Evolutionary conservation across 1,139 yeast species (phyloP).

Genomic region (Wickerhamiella infanticola): DNA sequence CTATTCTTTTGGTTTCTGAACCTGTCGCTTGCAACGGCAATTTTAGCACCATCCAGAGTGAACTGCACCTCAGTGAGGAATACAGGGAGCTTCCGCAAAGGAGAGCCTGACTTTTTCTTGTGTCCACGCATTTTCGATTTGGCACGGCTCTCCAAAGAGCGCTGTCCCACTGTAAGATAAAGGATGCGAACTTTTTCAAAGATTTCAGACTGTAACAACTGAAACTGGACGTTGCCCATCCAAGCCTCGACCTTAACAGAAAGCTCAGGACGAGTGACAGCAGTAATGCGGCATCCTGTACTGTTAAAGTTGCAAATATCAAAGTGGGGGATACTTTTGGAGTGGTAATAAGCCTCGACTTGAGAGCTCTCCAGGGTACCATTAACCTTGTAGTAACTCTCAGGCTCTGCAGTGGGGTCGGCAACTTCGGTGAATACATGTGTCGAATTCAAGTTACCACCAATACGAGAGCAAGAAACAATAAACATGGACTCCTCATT

Average conservation of each 20-base stretch:
- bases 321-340: conserved; percentile 7
- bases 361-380: conserved; percentile 7
- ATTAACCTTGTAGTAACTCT: conserved; percentile 7
- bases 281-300: conserved; percentile 6
- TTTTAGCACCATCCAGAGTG: conserved; percentile 18
- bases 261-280: conserved; percentile 11
- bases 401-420: neutral
- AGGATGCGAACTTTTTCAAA: conserved; percentile 14
- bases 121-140: neutral
- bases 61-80: conserved; percentile 21
- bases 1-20: conserved; percentile 13
- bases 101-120: neutral
- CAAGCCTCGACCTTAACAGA: conserved; percentile 8
- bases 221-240: conserved; percentile 9
- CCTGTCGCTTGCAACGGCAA: conserved; percentile 18
- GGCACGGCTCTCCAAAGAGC: conserved; percentile 2
- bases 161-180: conserved; percentile 4
- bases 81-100: conserved; percentile 20
- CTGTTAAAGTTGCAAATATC: conserved; percentile 7
- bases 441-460: conserved; percentile 5
- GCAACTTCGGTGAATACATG: conserved; percentile 5
- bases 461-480: conserved; percentile 13
- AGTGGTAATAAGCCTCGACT: conserved; percentile 11
- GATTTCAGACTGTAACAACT: conserved; percentile 12
- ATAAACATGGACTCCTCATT: conserved; percentile 15